Evolutionary conservation across 2,329 filamentous ascomycete species (phyloP), one percentile per base, ranked within the genome.

Genomic region (Aspergillus tubingensis): DNA sequence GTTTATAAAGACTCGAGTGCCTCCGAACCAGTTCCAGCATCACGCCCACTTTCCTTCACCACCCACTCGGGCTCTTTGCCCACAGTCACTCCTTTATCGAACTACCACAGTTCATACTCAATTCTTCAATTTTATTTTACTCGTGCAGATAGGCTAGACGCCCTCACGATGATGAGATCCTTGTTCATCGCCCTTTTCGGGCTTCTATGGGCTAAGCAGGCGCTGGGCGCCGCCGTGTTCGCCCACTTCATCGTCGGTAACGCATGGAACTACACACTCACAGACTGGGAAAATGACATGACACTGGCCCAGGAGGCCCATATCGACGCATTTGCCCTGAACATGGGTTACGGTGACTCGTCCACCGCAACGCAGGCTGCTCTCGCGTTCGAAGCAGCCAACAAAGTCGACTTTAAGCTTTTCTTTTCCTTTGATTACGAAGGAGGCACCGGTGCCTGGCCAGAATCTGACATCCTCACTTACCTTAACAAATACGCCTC

Each of bases 241-340:
- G 54, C 54, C 27, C 54, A 56, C 36, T 56, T 56, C 43, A 56
- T 56, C 15, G 41, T 56, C 10, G 54, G 32, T 17, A 67, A 67
- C 48, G 50, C 65, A 1, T 53, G 38, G 5, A 55, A 64, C 27
- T 66, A 62, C 23, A 57, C 58, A 1, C 30, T 58, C 1, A 32
- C 23, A n/a, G 60, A 62, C 44, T 76, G 71, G 71, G 54, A 66
- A 39, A 50, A 53, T 50, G 72, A 78, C 53, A 77, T 79, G 8
- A 57, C 50, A 6, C 57, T 72, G 6, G 76, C 76, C 8, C 66
- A 75, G 60, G 68, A 65, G 8, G 70, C 75, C 8, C 63, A 70
- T 19, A 75, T 79, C 54, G 75, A 78, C 58, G 76, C 67, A 17
- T 79, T 79, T 59, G 75, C 70, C 3, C 68, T 79, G 27, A 78